Base-by-base conservation (phyloP, 805 yeast species). In the Sugiyamaella lignohabitans region DNA sequence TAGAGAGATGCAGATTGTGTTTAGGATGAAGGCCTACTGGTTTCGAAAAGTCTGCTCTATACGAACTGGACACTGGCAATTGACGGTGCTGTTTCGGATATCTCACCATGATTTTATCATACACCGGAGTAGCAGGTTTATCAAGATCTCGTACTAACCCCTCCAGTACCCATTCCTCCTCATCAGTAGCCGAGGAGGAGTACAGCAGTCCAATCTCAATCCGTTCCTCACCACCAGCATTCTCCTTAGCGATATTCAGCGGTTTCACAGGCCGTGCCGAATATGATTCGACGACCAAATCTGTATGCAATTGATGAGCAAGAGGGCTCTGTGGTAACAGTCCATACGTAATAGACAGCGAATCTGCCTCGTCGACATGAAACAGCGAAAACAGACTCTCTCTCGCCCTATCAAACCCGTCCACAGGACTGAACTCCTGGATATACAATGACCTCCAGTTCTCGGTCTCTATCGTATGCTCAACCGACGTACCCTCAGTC, bases 1-100 rank as follows among this genome's bases (percentile, higher is more conserved):
- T 36, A 5, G 38, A 20, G 23, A 55, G 38, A 14, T 47, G 14
- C n/a, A 55, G 30, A n/a, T 27, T 30, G 37, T 53, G 53, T 23
- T 49, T 48, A 14, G 60, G 60, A 39, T 56, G 60, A 6, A 56
- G 52, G 24, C 60, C 60, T 10, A 51, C 38, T 6, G 60, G 60
- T n/a, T 36, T 32, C 19, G 47, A 49, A 37, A 57, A 54, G 5
- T 40, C 42, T 19, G 55, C 54, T 16, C 42, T 21, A 43, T 43
- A 52, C 3, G 20, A 6, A 10, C 48, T 39, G 2, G 23, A 43
- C 4, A 20, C 18, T 3, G 47, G 42, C 6, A 5, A 38, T 40
- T 5, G 20, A 22, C 16, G 39, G 20, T 48, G 57, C 34, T 50
- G 43, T 17, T 51, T 46, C 17, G 50, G 36, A 23, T 40, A 45